phyloP scores from a whole-genome alignment of 805 yeast species.

The Sugiyamaella lignohabitans region DNA sequence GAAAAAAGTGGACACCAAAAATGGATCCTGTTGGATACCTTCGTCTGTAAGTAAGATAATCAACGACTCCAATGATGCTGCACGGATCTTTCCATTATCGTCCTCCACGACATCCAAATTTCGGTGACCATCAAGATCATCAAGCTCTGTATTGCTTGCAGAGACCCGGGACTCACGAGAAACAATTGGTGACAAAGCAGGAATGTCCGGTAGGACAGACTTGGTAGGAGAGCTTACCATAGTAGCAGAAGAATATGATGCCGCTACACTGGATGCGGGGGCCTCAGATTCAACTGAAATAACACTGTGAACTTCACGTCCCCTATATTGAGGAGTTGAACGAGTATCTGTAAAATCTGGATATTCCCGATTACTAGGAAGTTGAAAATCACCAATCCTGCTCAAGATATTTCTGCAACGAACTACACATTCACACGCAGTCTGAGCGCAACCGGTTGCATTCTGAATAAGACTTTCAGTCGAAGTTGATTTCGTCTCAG shows the following conservation, averaged over 20 bases:
- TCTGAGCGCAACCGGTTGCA: slow-evolving; percentile 30
- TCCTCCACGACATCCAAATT: slow-evolving; percentile 10
- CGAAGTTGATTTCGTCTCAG: slow-evolving; percentile 7
- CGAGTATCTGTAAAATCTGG: slow-evolving; percentile 23
- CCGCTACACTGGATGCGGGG: slow-evolving; percentile 24
- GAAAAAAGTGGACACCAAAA: slow-evolving; percentile 67
- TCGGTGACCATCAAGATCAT: not conserved
- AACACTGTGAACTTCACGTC: slow-evolving; percentile 4
- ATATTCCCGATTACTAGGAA: slow-evolving; percentile 25
- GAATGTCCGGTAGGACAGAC: not conserved
- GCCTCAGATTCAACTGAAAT: slow-evolving; percentile 29
- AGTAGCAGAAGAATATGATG: slow-evolving; percentile 5
- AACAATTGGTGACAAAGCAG: slow-evolving; percentile 5
- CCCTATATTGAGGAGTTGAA: slow-evolving; percentile 7
- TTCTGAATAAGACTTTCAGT: slow-evolving; percentile 24
- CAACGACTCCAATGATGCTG: slow-evolving; percentile 30
- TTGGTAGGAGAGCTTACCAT: not conserved
- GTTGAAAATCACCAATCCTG: slow-evolving; percentile 28
- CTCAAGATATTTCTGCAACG: slow-evolving; percentile 25
- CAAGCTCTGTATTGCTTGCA: not conserved
- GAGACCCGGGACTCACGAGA: not conserved
- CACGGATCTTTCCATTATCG: slow-evolving; percentile 27
- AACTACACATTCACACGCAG: slow-evolving; percentile 32
- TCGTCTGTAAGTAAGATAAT: slow-evolving; percentile 26
- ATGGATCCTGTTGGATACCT: slow-evolving; percentile 41